A percentile compares a stretch with the other conserved stretches of the same genome.
Evolutionary conservation across 1,139 yeast species (phyloP).

Genomic region (Torulaspora pretoriensis): DNA sequence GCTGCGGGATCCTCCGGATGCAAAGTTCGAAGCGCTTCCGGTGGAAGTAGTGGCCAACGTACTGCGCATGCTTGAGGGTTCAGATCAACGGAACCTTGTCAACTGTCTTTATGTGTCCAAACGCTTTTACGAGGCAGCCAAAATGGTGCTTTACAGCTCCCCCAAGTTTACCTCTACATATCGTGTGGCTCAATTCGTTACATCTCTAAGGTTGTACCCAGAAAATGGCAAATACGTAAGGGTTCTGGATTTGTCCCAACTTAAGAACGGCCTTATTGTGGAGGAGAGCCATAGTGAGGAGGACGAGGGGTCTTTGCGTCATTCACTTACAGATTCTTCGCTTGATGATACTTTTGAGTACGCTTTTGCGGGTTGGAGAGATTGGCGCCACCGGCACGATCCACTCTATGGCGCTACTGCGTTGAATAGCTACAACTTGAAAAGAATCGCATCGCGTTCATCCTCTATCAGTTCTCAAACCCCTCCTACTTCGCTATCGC

Average conservation of each 20-base stretch:
- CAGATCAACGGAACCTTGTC: constrained; percentile 37
- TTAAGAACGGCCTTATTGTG: constrained; percentile 43
- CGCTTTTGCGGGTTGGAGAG: constrained; percentile 76
- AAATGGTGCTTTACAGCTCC: constrained; percentile 50
- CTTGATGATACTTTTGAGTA: constrained; percentile 11
- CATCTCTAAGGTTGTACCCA: constrained; percentile 53
- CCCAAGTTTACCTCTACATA: constrained; percentile 63
- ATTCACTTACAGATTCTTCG: background rate
- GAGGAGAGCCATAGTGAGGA: constrained; percentile 14
- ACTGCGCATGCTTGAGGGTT: constrained; percentile 20
- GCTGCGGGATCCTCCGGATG: constrained; percentile 3
- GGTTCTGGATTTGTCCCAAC: constrained; percentile 53
- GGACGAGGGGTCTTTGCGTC: background rate
- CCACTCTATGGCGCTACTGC: constrained; percentile 52
- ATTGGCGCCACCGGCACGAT: constrained; percentile 74
- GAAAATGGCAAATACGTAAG: constrained; percentile 54
- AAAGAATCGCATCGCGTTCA: constrained; percentile 22
- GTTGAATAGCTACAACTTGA: constrained; percentile 34
- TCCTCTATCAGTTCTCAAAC: constrained; percentile 23
- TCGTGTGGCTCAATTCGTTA: constrained; percentile 71
- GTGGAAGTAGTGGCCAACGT: constrained; percentile 30
- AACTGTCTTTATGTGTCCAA: constrained; percentile 49
- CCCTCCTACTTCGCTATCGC: constrained; percentile 15
- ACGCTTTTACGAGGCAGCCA: constrained; percentile 49
- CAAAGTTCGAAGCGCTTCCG: constrained; percentile 21